Conservation (phyloP, 306 rosid genomes). For the Castanea crenata region DNA sequence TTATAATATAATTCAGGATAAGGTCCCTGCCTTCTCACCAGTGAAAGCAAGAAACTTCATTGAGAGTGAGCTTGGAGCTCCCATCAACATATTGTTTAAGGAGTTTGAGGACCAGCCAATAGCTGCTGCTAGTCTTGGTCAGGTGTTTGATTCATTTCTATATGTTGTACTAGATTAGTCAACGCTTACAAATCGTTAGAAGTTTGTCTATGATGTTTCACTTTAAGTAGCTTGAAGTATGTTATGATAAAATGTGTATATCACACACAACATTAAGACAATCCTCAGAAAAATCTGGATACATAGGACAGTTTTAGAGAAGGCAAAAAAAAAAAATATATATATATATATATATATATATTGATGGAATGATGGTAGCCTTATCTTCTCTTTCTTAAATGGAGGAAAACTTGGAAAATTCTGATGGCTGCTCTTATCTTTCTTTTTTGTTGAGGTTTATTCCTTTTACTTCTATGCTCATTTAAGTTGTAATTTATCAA, state of each 20-base stretch:
- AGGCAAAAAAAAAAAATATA: not conserved
- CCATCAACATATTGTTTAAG: slow-evolving; percentile 57
- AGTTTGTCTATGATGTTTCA: not conserved
- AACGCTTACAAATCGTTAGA: not conserved
- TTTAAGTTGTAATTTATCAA: not conserved
- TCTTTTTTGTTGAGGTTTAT: not conserved
- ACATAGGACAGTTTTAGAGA: not conserved
- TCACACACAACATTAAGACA: not conserved
- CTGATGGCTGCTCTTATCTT: not conserved
- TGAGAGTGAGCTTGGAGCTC: slow-evolving; percentile 78
- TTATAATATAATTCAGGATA: slow-evolving; percentile 56
- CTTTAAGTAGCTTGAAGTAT: not conserved
- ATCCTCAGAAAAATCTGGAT: not conserved
- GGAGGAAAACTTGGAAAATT: not conserved
- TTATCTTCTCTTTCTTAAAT: not conserved
- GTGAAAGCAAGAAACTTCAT: slow-evolving; percentile 69
- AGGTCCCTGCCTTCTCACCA: slow-evolving; percentile 89
- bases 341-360: rapidly evolving
- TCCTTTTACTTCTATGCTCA: not conserved
- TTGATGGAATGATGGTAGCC: not conserved
- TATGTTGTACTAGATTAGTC: not conserved
- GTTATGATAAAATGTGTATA: not conserved
- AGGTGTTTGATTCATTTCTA: slow-evolving; percentile 46
- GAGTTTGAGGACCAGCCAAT: slow-evolving; percentile 87
- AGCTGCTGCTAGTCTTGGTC: slow-evolving; percentile 98